Evolutionary conservation across 768 basidiomycete genomes (phyloP).

Genomic region (Phaffia australis): DNA sequence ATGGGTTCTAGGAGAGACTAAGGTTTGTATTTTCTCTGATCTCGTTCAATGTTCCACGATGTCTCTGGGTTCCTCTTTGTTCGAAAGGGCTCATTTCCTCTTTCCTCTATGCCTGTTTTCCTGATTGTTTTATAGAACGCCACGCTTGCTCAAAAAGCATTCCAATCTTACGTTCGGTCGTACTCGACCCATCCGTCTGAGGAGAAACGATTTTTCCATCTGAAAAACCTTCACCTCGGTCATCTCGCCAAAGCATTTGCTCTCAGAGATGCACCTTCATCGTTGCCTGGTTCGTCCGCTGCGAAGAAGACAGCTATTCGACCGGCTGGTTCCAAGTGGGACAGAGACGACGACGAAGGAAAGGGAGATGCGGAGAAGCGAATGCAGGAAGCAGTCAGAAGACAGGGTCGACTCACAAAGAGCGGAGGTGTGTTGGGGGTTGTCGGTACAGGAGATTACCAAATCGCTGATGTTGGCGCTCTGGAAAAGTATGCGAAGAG

Average conservation of each 20-base stretch:
- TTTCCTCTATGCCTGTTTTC: slow-evolving; percentile 8
- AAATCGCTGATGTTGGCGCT: slow-evolving; percentile 28
- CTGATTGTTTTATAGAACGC: slow-evolving; percentile 50
- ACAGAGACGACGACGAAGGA: slow-evolving; percentile 39
- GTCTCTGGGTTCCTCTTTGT: slow-evolving; percentile 1
- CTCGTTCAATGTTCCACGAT: slow-evolving; percentile 11
- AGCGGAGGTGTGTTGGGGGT: slow-evolving; percentile 50
- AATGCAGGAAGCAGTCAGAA: slow-evolving; percentile 75
- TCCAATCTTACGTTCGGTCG: slow-evolving; percentile 82
- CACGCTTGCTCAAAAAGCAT: slow-evolving; percentile 68
- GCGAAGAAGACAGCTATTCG: slow-evolving; percentile 20
- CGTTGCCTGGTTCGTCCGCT: slow-evolving; percentile 50
- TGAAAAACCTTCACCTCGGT: slow-evolving; percentile 84
- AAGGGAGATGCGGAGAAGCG: slow-evolving; percentile 57
- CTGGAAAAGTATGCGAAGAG: slow-evolving; percentile 16
- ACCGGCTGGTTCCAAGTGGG: slow-evolving; percentile 28
- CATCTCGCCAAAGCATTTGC: slow-evolving; percentile 47
- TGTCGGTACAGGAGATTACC: slow-evolving; percentile 36
- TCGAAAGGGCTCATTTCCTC: slow-evolving; percentile 9
- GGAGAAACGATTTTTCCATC: slow-evolving; percentile 95
- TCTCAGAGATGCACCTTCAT: slow-evolving; percentile 43
- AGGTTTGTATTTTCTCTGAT: slow-evolving; percentile 45
- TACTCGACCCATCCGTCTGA: slow-evolving; percentile 92
- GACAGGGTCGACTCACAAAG: slow-evolving; percentile 69
- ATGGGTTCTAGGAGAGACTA: slow-evolving; percentile 67